phyloP scores from a whole-genome alignment of 1,284 basidiomycete genomes.

The Stereum hirsutum region DNA sequence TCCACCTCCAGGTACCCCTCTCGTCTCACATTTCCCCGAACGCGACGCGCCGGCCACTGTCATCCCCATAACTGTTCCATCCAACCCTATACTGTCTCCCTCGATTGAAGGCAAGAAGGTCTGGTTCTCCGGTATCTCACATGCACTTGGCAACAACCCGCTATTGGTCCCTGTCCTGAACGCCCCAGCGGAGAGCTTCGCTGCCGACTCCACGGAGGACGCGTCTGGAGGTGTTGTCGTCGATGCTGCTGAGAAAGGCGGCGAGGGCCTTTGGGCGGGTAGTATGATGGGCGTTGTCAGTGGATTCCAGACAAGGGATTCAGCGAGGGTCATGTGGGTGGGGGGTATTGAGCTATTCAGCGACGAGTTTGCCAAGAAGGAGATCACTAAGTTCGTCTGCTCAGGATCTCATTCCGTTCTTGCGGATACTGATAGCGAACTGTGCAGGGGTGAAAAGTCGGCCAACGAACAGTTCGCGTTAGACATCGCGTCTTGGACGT shows the following conservation, averaged over 20 bases:
- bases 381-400: slow-evolving; percentile 48
- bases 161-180: slow-evolving; percentile 75
- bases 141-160: slow-evolving; percentile 73
- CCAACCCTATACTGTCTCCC: slow-evolving; percentile 35
- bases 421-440: not conserved
- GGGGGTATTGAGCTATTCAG: slow-evolving; percentile 79
- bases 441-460: slow-evolving; percentile 44
- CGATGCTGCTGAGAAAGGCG: slow-evolving; percentile 61
- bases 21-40: slow-evolving; percentile 70
- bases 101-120: slow-evolving; percentile 34
- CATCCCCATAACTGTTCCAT: slow-evolving; percentile 44
- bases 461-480: slow-evolving; percentile 70
- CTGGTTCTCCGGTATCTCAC: slow-evolving; percentile 74
- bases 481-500: slow-evolving; percentile 83
- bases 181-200: slow-evolving; percentile 70
- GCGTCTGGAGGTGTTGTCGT: slow-evolving; percentile 46
- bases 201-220: slow-evolving; percentile 52
- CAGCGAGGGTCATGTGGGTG: slow-evolving; percentile 73
- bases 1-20: slow-evolving; percentile 63
- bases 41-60: slow-evolving; percentile 48
- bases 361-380: slow-evolving; percentile 58
- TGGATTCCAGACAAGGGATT: slow-evolving; percentile 81
- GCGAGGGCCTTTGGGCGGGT: slow-evolving; percentile 74
- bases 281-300: slow-evolving; percentile 70
- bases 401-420: not conserved